Percentiles rank a stretch among this genome's conserved stretches.
These are phyloP conservation scores for Paramecium sexaurelia DNA, from an alignment of 73 alveolate species.

Conservation along the genomic window DNA sequence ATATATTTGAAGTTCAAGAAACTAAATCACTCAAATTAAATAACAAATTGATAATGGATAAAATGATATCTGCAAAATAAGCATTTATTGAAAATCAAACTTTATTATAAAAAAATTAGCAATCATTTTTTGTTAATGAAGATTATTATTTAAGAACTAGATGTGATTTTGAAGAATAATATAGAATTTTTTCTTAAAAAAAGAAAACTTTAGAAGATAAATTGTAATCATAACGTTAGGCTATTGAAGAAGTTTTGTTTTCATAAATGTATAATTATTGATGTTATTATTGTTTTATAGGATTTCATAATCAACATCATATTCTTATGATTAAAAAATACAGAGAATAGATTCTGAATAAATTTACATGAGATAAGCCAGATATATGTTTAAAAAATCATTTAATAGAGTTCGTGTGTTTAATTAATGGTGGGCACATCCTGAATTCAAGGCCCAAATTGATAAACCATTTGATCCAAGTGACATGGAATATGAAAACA, in stretches of 20 bases:
- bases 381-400: conserved; percentile 52
- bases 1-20: conserved; percentile 30
- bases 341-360: conserved; percentile 35
- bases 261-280: neutral
- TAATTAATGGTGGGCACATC: conserved; percentile 68
- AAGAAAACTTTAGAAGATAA: neutral
- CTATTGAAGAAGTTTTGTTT: neutral
- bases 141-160: neutral
- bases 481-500: neutral
- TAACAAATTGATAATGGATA: neutral
- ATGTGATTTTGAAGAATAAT: neutral
- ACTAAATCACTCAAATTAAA: conserved; percentile 38
- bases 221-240: neutral
- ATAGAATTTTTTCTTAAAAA: neutral
- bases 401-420: conserved; percentile 25
- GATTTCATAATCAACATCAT: neutral
- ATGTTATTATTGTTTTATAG: neutral
- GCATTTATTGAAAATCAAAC: neutral
- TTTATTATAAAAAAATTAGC: neutral
- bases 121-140: conserved; percentile 3
- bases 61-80: neutral
- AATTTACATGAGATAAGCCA: conserved; percentile 25
- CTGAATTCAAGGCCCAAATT: conserved; percentile 37
- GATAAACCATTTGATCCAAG: conserved; percentile 41
- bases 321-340: conserved; percentile 11